Evolutionary conservation across 2,329 filamentous ascomycete species (phyloP), one percentile per base, ranked within the genome.

Genomic region (Sarocladium kiliense): DNA sequence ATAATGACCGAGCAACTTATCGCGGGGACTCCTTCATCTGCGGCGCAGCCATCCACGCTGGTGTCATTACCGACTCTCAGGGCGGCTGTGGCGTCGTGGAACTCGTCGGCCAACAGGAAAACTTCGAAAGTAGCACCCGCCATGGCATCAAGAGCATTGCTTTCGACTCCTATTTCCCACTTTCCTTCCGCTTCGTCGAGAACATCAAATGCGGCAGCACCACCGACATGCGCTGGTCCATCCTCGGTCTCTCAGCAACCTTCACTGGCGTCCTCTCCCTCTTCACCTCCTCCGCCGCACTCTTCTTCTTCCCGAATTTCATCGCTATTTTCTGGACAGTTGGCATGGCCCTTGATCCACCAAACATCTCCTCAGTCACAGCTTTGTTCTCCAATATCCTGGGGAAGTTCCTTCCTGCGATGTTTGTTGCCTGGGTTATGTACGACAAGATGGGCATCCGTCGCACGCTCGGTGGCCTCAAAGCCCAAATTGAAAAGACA

Each of bases 21-120:
- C 87, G 94, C 18, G 91, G 88, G 10, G 91, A 96, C 70, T 95
- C 90, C 14, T 95, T 89, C 71, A 86, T 96, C 55, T 96, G 91
- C 66, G 86, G 85, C 57, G 80, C 91, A 12, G 91, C 91, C 32
- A 89, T 96, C 51, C 91, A 96, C 66, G 85, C 90, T 1, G 91
- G 91, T 19, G 78, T 92, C 62, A 82, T 95, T 58, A 82, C 81
- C 34, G 83, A 91, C 63, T 71, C 76, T 0, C 75, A 81, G 27
- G 91, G 91, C 36, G 91, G 91, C 1, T 96, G 91, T 62, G 91
- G 91, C 56, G 89, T 95, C 2, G 80, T 94, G 30, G 79, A 82
- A 54, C 77, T 94, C 36, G 78, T 89, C 21, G 92, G 92, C 21
- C 79, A 85, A 55, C 81, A 84, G 55, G 73, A 78, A 55, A 74